phyloP scores from a whole-genome alignment of 2,329 filamentous ascomycete genomes.

The Gaeumannomyces tritici region DNA sequence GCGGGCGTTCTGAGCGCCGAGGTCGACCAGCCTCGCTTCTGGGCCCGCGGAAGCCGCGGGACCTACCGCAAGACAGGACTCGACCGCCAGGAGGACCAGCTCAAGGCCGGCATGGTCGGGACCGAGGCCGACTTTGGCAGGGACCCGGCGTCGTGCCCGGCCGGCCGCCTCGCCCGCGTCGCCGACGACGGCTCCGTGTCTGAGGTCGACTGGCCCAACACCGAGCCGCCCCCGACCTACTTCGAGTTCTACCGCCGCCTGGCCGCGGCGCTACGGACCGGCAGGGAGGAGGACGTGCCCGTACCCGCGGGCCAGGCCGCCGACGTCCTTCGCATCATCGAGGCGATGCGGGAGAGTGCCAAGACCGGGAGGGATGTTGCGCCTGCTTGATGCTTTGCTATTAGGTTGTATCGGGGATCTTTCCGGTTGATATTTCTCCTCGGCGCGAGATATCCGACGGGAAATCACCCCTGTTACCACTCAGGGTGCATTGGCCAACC shows the following conservation, averaged over 20 bases:
- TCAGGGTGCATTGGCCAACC: too few relatives aligned
- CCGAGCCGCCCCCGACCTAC: constrained; percentile 58
- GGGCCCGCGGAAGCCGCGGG: constrained; percentile 65
- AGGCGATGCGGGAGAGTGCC: constrained; percentile 29
- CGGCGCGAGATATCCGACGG: too few relatives aligned
- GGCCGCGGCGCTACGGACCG: constrained; percentile 34
- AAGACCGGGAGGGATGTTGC: neutral
- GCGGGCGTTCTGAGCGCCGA: constrained; percentile 62
- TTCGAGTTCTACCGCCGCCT: constrained; percentile 53
- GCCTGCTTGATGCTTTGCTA: neutral
- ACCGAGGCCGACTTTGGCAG: constrained; percentile 54
- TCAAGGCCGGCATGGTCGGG: constrained; percentile 53
- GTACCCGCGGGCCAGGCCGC: constrained; percentile 42
- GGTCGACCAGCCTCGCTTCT: constrained; percentile 61
- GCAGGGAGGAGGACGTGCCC: constrained; percentile 39
- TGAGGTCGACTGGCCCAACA: constrained; percentile 42
- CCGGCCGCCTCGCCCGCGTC: constrained; percentile 49
- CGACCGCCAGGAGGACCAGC: constrained; percentile 68
- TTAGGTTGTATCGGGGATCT: neutral
- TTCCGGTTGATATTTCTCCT: too few relatives aligned
- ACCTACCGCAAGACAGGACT: constrained; percentile 64
- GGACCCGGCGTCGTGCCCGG: constrained; percentile 43
- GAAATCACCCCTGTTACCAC: too few relatives aligned
- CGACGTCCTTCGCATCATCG: constrained; percentile 43
- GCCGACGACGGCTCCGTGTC: constrained; percentile 39